These are phyloP conservation scores for Beauveria brongniartii DNA, from an alignment of 2,329 filamentous ascomycete species.

Conservation along the genomic window DNA sequence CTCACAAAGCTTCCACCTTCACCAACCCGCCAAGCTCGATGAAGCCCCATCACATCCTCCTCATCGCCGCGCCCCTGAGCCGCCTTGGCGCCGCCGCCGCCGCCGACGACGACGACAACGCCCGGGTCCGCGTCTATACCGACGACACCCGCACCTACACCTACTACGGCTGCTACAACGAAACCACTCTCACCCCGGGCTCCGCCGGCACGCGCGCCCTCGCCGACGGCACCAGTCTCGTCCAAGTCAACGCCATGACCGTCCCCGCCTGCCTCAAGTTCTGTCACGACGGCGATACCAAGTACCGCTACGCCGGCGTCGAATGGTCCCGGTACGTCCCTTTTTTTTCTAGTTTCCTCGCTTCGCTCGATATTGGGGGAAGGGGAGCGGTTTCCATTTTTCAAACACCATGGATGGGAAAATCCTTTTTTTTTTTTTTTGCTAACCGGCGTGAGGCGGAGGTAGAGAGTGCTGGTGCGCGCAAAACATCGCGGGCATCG, in stretches of 20 bases:
- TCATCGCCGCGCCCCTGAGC: neutral
- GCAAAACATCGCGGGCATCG: constrained; percentile 37
- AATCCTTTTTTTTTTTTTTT: neutral
- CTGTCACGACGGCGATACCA: constrained; percentile 32
- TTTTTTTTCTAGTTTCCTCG: neutral
- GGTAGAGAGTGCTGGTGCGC: constrained; percentile 54
- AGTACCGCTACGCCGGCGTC: constrained; percentile 44
- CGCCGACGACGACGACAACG: neutral
- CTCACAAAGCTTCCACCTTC: too few species aligned
- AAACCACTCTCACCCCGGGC: constrained; percentile 38
- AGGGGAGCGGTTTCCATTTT: too few species aligned
- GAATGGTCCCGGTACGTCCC: constrained; percentile 41
- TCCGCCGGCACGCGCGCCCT: constrained; percentile 41
- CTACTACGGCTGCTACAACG: constrained; percentile 52
- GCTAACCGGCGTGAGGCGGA: neutral
- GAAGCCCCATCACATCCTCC: neutral
- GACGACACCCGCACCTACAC: constrained; percentile 30
- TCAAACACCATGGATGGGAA: neutral
- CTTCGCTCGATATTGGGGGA: neutral
- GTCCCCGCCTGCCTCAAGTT: constrained; percentile 42
- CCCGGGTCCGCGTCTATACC: constrained; percentile 24
- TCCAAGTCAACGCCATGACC: constrained; percentile 40
- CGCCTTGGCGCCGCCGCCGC: neutral
- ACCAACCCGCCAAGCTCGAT: neutral
- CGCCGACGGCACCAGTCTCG: constrained; percentile 31